Conservation (phyloP, 1,139 yeast species). For the Scheffersomyces quercinus region DNA sequence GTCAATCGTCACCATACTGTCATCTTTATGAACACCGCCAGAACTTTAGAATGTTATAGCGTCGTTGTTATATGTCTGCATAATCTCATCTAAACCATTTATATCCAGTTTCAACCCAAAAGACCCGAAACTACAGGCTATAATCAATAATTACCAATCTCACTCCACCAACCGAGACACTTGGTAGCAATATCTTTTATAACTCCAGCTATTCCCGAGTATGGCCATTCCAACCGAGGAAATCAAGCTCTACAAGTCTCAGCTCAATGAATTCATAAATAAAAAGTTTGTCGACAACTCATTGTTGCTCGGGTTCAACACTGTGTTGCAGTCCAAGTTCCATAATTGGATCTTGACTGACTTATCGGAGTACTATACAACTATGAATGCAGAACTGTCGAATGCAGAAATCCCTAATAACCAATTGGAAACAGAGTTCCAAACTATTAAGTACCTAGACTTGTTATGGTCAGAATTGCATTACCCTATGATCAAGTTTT, state of each 20-base stretch:
- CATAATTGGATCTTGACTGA: slow-evolving; percentile 38
- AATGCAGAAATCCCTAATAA: slow-evolving; percentile 12
- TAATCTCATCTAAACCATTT: too few relatives aligned
- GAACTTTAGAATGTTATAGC: too few relatives aligned
- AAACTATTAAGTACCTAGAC: slow-evolving; percentile 42
- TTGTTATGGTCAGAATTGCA: slow-evolving; percentile 61
- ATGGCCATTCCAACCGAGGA: slow-evolving; percentile 16
- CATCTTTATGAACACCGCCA: too few relatives aligned
- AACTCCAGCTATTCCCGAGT: background rate
- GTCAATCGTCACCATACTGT: too few relatives aligned
- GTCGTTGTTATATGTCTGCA: too few relatives aligned
- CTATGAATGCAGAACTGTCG: slow-evolving; percentile 6
- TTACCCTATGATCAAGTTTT: slow-evolving; percentile 62
- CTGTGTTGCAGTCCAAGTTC: slow-evolving; percentile 44
- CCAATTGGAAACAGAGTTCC: slow-evolving; percentile 23
- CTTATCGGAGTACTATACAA: slow-evolving; percentile 24
- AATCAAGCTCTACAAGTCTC: slow-evolving; percentile 25
- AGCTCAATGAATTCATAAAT: slow-evolving; percentile 29
- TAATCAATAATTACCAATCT: too few relatives aligned
- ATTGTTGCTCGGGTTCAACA: slow-evolving; percentile 44
- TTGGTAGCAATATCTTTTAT: background rate
- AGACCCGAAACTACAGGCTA: too few relatives aligned
- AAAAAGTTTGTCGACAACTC: slow-evolving; percentile 43
- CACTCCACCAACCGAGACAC: too few relatives aligned
- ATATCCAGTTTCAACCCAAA: too few relatives aligned